A percentile compares a stretch with the other conserved stretches of the same genome.
Evolutionary conservation across 805 yeast genomes (phyloP).

Genomic region (Metschnikowia dekortorum): DNA sequence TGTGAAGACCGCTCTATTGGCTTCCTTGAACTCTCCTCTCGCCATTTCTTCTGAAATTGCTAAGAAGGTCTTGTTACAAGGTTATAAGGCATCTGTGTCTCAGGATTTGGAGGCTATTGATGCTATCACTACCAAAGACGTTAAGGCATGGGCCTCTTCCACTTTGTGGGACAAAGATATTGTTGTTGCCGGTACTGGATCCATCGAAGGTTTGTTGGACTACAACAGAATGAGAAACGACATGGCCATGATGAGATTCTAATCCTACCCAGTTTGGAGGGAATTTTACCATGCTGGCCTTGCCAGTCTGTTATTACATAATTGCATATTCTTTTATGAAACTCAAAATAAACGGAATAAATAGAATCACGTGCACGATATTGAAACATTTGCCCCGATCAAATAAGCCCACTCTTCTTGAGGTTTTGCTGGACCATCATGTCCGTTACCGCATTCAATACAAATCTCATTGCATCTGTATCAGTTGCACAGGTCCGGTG

Average conservation of each 20-base stretch:
- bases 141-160: constrained; percentile 70
- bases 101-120: constrained; percentile 63
- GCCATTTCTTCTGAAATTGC: constrained; percentile 58
- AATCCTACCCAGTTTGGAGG: constrained; percentile 12
- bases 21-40: constrained; percentile 43
- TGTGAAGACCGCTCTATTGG: constrained; percentile 60
- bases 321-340: constrained; percentile 16
- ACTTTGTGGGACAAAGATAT: constrained; percentile 80
- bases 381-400: neutral
- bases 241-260: constrained; percentile 82
- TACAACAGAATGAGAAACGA: constrained; percentile 84
- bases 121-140: constrained; percentile 52
- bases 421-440: constrained; percentile 80
- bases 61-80: constrained; percentile 52
- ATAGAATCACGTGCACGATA: neutral
- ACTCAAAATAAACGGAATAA: constrained; percentile 8
- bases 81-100: constrained; percentile 56
- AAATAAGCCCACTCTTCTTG: constrained; percentile 71
- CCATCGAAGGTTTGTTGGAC: constrained; percentile 79
- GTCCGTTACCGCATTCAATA: constrained; percentile 88
- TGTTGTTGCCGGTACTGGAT: constrained; percentile 80
- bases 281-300: constrained; percentile 4
- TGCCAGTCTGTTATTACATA: constrained; percentile 14
- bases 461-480: constrained; percentile 81
- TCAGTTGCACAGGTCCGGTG: constrained; percentile 97